These are phyloP conservation scores for Neurospora pannonica DNA, from an alignment of 495 filamentous ascomycete species.

Conservation along the genomic window DNA sequence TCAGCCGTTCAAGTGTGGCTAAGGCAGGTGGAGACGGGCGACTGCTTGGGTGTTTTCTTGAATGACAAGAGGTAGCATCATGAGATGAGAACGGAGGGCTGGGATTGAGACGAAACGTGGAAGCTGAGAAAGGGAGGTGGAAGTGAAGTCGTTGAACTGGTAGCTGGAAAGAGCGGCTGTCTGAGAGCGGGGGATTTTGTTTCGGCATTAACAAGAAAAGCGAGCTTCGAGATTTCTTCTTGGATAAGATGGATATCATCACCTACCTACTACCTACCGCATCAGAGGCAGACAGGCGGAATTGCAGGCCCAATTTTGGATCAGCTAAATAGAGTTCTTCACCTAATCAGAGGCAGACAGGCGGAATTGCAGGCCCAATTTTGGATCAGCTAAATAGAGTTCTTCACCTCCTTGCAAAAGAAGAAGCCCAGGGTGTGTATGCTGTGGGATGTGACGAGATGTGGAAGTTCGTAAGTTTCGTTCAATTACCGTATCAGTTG, in stretches of 20 bases:
- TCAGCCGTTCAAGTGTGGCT: too few relatives aligned
- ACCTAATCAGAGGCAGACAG: not conserved
- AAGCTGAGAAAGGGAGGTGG: too few relatives aligned
- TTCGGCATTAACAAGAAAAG: not conserved
- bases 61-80: too few relatives aligned
- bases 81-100: too few relatives aligned
- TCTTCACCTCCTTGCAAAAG: too few relatives aligned
- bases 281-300: not conserved
- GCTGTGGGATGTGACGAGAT: not conserved
- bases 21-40: too few relatives aligned
- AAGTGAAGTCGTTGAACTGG: not conserved
- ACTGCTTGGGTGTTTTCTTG: not conserved
- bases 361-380: not conserved
- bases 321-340: not conserved
- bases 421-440: not conserved
- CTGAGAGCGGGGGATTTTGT: not conserved
- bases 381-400: not conserved
- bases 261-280: not conserved
- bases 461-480: too few relatives aligned
- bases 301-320: not conserved
- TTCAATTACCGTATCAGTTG: too few relatives aligned
- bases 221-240: not conserved
- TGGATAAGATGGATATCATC: not conserved
- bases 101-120: too few relatives aligned
- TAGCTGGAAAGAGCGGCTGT: not conserved